Base-by-base conservation (phyloP, 1,284 basidiomycete genomes). In the Moesziomyces antarcticus region DNA sequence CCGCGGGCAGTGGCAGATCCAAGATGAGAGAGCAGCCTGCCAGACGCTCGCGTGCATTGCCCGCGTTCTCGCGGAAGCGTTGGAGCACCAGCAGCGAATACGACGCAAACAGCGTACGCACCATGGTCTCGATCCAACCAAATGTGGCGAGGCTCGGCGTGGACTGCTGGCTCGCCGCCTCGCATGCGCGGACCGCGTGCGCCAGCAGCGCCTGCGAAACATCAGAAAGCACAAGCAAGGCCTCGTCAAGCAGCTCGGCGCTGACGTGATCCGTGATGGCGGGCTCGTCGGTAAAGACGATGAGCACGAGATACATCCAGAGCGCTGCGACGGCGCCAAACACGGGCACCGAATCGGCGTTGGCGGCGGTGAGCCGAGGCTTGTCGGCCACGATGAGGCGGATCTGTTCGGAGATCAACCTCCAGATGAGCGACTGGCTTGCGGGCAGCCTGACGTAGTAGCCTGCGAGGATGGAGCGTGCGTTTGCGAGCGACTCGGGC, bases 261-360 rank as follows among this genome's bases (percentile, higher is more conserved):
- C 75, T 65, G 35, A 79, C 69, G 21, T 75, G 67, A n/a, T 60
- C 52, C 16, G 60, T 67, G 40, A 64, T 62, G 3, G 67, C 70
- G 0, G 73, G 53, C 50, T 69, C 71, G 41, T 81, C 79, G 10
- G 70, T 77, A 13, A 74, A 73, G 20, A 80, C 71, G 51, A 77
- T 62, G 22, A 81, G 57, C 14, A 81, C 73, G 33, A 80, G 50
- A 50, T 79, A 81, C 64, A 81, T 71, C 78, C 78, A 81, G 11
- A 80, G 52, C 30, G 78, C 66, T 14, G 71, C 67, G 1, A 79
- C 73, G 6, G 75, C 59, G 4, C 74, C 71, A 35, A 76, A 77
- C 3, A 79, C 73, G 1, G 58, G 61, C 13, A 66, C 50, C 2
- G 66, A 54, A 25, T 70, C 58, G 25, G 61, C 40, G 13, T 67